These are phyloP conservation scores for Rosa rugosa DNA, from an alignment of 306 rosid species.

Conservation along the genomic window DNA sequence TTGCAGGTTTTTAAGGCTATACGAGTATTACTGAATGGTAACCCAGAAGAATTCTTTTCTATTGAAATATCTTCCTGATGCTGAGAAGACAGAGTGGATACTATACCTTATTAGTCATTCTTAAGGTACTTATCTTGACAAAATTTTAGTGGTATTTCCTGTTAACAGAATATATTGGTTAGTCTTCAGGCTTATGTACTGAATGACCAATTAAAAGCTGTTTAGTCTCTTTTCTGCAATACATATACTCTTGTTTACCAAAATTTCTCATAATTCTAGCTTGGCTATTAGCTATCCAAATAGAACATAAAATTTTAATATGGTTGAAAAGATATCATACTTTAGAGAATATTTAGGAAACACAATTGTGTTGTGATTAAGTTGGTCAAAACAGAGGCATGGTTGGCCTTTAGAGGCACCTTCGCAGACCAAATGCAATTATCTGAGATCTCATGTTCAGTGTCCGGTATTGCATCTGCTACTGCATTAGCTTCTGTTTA, in stretches of 20 bases:
- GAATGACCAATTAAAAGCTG: neutral
- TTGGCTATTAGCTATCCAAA: neutral
- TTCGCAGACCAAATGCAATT: neutral
- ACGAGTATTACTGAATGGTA: neutral
- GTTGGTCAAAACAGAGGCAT: neutral
- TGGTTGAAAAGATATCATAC: neutral
- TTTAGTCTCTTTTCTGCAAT: neutral
- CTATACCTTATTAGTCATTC: neutral
- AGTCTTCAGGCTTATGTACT: neutral
- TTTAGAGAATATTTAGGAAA: neutral
- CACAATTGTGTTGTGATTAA: neutral
- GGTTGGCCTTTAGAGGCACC: neutral
- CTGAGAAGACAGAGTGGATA: conserved; percentile 6
- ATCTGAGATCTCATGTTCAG: neutral
- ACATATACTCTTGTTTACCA: neutral
- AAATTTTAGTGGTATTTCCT: neutral
- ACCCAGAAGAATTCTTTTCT: neutral
- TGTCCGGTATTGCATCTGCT: neutral
- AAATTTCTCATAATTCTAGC: neutral
- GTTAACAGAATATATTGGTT: neutral
- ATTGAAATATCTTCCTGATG: conserved; percentile 8
- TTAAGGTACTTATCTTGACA: neutral
- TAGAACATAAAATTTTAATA: neutral
- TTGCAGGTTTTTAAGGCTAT: neutral
- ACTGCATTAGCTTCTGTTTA: neutral